Conservation (phyloP, 1,284 basidiomycete genomes). For the Ganoderma meredithae region DNA sequence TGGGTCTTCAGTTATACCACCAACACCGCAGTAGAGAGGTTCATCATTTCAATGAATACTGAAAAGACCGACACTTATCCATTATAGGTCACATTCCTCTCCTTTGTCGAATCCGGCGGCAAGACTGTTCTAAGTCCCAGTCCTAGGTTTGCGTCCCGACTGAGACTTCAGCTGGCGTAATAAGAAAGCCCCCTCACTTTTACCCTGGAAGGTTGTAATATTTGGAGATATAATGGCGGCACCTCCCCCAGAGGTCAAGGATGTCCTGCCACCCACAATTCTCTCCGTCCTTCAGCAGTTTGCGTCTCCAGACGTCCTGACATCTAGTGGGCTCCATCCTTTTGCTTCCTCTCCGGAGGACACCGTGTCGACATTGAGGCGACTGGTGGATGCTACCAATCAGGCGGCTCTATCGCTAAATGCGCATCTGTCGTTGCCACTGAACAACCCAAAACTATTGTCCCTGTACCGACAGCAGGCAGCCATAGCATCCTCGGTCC, state of each 20-base stretch:
- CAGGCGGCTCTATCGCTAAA: constrained; percentile 61
- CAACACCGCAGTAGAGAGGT: neutral
- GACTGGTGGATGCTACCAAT: constrained; percentile 57
- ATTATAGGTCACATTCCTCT: neutral
- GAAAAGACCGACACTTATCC: neutral
- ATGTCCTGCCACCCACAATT: constrained; percentile 20
- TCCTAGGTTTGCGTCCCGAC: neutral
- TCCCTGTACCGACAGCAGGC: constrained; percentile 72
- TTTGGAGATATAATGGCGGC: neutral
- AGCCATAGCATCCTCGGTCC: constrained; percentile 54
- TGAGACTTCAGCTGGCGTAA: neutral
- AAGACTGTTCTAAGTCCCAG: neutral
- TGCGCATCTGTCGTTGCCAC: constrained; percentile 54
- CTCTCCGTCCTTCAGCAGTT: constrained; percentile 31
- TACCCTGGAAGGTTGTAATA: neutral
- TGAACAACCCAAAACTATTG: constrained; percentile 69
- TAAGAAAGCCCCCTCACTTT: neutral
- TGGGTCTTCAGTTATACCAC: neutral
- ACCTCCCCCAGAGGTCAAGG: constrained; percentile 8
- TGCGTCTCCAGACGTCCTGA: constrained; percentile 26
- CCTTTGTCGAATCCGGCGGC: too few relatives aligned
- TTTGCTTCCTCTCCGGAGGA: constrained; percentile 34
- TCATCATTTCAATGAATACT: neutral
- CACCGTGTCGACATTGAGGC: constrained; percentile 45
- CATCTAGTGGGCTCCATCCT: constrained; percentile 30